Evolutionary conservation across 1,284 basidiomycete species (phyloP).

Genomic region (Sutorius eximius): DNA sequence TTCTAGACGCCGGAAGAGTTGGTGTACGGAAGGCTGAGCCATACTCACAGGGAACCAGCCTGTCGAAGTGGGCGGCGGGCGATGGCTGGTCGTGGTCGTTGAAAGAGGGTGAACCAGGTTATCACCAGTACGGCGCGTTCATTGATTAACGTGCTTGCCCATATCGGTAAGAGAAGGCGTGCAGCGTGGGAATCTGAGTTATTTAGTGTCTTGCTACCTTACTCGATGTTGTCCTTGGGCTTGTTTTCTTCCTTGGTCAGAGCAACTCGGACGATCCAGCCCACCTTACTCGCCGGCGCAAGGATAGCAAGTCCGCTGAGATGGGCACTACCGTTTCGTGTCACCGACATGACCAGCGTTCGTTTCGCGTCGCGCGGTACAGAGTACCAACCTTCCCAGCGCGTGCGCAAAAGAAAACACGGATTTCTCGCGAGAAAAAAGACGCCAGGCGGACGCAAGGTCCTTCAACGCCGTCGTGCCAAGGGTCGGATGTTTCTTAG

Average conservation of each 20-base stretch:
- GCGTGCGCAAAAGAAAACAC: slow-evolving; percentile 34
- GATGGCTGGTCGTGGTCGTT: slow-evolving; percentile 1
- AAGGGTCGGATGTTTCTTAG: slow-evolving; percentile 44
- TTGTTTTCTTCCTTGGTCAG: slow-evolving; percentile 28
- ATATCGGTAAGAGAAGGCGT: not conserved
- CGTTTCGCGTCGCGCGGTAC: slow-evolving; percentile 39
- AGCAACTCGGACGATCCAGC: slow-evolving; percentile 26
- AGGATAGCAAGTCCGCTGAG: slow-evolving; percentile 19
- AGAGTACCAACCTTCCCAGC: slow-evolving; percentile 37
- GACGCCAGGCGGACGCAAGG: slow-evolving; percentile 30
- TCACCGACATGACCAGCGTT: slow-evolving; percentile 22
- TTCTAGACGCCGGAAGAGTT: slow-evolving; percentile 68
- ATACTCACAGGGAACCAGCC: slow-evolving; percentile 21
- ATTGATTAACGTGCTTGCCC: not conserved
- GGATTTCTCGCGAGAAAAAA: slow-evolving; percentile 37
- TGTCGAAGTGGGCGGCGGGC: not conserved
- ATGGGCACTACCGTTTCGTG: slow-evolving; percentile 25
- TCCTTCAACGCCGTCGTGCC: slow-evolving; percentile 40
- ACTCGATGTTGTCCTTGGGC: slow-evolving; percentile 18
- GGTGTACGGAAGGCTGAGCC: slow-evolving; percentile 53
- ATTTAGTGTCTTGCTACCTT: not conserved
- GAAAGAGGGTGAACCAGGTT: not conserved
- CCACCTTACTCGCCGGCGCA: slow-evolving; percentile 15
- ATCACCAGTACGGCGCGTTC: not conserved
- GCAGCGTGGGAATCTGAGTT: slow-evolving; percentile 22